Conservation (phyloP, 176 grass and related monocot species). For the Triticum aestivum region DNA sequence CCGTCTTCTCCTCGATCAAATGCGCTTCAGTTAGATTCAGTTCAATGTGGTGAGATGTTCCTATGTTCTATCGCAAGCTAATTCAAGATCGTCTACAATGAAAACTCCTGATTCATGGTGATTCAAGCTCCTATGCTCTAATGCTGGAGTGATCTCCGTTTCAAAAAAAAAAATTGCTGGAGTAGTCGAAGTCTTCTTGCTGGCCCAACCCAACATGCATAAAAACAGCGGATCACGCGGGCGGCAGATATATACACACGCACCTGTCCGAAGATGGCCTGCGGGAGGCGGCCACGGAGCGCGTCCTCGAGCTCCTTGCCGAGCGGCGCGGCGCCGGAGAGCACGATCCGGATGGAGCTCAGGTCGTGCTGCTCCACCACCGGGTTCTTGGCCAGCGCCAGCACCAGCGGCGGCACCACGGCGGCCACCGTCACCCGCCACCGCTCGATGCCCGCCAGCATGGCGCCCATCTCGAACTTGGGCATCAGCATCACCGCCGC, state of each 20-base stretch:
- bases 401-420: conserved; percentile 83
- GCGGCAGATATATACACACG: background rate
- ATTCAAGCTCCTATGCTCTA: too few relatives aligned
- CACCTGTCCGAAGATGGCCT: conserved; percentile 84
- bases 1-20: background rate
- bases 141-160: background rate
- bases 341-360: conserved; percentile 76
- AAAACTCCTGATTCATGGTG: background rate
- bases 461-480: conserved; percentile 66
- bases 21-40: background rate
- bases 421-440: conserved; percentile 71
- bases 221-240: background rate
- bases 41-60: background rate
- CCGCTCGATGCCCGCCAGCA: conserved; percentile 71
- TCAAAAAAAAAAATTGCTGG: too few relatives aligned
- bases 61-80: too few relatives aligned
- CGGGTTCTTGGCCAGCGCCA: conserved; percentile 75
- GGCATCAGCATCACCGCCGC: conserved; percentile 74
- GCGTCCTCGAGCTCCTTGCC: conserved; percentile 83
- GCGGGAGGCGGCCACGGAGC: conserved; percentile 60
- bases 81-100: background rate
- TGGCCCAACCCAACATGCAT: too few relatives aligned
- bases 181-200: too few relatives aligned
- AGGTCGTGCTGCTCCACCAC: conserved; percentile 64
- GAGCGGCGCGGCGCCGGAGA: conserved; percentile 88